A percentile compares a stretch with the other conserved stretches of the same genome.
phyloP scores from a whole-genome alignment of 1,139 yeast species.

The Suhomyces coccinellae region DNA sequence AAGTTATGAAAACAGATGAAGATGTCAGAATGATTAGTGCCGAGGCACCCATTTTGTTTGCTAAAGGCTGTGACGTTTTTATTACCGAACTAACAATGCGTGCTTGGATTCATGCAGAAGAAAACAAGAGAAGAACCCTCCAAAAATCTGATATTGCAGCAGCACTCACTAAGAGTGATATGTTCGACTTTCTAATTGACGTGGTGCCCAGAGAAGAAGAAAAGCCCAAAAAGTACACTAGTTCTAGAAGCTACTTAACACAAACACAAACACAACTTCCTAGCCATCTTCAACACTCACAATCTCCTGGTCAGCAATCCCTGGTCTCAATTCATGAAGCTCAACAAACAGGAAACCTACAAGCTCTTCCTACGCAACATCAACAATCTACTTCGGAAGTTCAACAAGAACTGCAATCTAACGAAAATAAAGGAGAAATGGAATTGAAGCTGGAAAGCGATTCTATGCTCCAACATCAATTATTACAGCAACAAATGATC shows the following conservation, averaged over 20 bases:
- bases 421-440: constrained; percentile 6
- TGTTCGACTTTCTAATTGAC: constrained; percentile 95
- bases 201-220: constrained; percentile 88
- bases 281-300: constrained; percentile 12
- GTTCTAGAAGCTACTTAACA: constrained; percentile 8
- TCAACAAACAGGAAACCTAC: constrained; percentile 6
- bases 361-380: background rate
- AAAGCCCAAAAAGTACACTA: constrained; percentile 44
- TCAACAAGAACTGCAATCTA: constrained; percentile 7
- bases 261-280: constrained; percentile 12
- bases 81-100: constrained; percentile 96
- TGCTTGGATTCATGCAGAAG: constrained; percentile 99
- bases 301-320: constrained; percentile 6
- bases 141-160: constrained; percentile 95
- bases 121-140: constrained; percentile 86
- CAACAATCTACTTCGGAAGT: constrained; percentile 12
- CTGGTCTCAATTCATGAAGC: constrained; percentile 11
- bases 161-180: constrained; percentile 90
- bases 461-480: constrained; percentile 17
- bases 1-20: constrained; percentile 97
- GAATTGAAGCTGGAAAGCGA: constrained; percentile 14
- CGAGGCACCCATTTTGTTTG: constrained; percentile 95
- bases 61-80: constrained; percentile 96
- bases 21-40: constrained; percentile 97
- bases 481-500: constrained; percentile 18